Evolutionary conservation across 2,329 filamentous ascomycete genomes (phyloP).

Genomic region (Colletotrichum godetiae): DNA sequence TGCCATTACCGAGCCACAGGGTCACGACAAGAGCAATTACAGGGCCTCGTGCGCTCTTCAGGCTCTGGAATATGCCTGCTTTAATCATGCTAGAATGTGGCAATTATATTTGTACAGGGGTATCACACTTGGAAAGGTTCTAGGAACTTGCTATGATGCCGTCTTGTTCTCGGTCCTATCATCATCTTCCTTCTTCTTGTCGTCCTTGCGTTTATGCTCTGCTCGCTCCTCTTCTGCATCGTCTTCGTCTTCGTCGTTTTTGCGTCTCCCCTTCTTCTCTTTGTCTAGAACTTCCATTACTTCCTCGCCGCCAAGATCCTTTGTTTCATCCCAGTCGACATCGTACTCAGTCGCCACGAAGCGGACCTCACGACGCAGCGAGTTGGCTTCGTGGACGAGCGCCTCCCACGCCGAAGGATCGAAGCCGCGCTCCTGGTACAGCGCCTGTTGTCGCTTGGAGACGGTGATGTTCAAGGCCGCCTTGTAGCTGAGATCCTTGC

Average conservation of each 20-base stretch:
- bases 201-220: constrained; percentile 46
- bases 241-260: constrained; percentile 50
- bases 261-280: constrained; percentile 55
- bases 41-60: neutral
- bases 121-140: neutral
- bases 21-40: neutral
- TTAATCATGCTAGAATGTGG: neutral
- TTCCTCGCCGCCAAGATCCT: constrained; percentile 77
- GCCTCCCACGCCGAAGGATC: constrained; percentile 82
- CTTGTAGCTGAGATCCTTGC: constrained; percentile 87
- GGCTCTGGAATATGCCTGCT: neutral
- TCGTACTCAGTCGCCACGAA: constrained; percentile 87
- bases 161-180: constrained; percentile 24
- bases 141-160: constrained; percentile 1
- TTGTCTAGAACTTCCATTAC: constrained; percentile 67
- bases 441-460: constrained; percentile 77
- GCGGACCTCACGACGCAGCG: constrained; percentile 81
- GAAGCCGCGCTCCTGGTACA: constrained; percentile 83
- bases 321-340: constrained; percentile 86
- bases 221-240: constrained; percentile 51
- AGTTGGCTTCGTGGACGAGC: constrained; percentile 83
- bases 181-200: constrained; percentile 41
- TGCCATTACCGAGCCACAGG: neutral
- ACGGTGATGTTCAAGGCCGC: constrained; percentile 90
- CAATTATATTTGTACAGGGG: constrained; percentile 1